phyloP scores from a whole-genome alignment of 164 flowering plant genomes.

The Chimonanthus salicifolius region DNA sequence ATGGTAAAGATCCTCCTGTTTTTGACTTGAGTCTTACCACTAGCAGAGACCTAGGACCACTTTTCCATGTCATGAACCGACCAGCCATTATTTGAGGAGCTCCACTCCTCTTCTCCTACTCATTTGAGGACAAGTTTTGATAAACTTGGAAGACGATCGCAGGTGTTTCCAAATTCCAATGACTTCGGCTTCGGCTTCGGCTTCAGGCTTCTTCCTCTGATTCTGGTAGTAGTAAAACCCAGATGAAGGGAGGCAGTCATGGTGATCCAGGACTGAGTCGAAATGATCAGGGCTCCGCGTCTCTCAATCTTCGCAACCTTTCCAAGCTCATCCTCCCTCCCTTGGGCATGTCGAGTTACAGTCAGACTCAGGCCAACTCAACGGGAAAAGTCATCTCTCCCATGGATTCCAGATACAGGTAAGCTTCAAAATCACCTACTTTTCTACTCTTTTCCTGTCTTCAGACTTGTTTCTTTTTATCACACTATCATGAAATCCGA shows the following conservation, averaged over 20 bases:
- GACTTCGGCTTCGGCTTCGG: neutral
- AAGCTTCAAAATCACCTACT: too few relatives aligned
- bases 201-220: neutral
- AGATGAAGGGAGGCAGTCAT: neutral
- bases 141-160: neutral
- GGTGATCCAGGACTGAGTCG: neutral
- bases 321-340: constrained; percentile 87
- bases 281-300: neutral
- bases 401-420: constrained; percentile 81
- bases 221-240: neutral
- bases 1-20: neutral
- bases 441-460: neutral
- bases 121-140: neutral
- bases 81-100: constrained; percentile 4
- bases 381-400: constrained; percentile 57
- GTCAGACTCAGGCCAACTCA: constrained; percentile 29
- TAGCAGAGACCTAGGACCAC: neutral
- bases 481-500: too few relatives aligned
- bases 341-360: constrained; percentile 47
- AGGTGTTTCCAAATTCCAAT: neutral
- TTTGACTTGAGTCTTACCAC: neutral
- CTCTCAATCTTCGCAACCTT: constrained; percentile 36
- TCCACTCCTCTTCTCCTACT: neutral
- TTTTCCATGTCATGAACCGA: neutral
- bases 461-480: too few relatives aligned